Conservation (phyloP, 2,329 filamentous ascomycete genomes). For the Epichloe elymi region DNA sequence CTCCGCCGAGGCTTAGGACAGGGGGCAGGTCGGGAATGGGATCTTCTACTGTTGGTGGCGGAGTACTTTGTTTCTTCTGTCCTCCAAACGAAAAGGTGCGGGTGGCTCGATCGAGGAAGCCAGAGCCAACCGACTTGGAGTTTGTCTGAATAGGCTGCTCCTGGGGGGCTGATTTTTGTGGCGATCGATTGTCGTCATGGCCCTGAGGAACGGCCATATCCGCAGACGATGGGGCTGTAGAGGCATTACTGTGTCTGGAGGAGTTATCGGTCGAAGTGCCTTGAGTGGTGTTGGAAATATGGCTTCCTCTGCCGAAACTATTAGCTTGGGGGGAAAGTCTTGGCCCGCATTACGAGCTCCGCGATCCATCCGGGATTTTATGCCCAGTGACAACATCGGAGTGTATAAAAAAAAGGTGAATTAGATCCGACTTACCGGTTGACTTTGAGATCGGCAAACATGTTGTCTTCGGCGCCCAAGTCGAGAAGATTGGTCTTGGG, state of each 20-base stretch:
- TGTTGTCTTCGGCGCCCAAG: constrained; percentile 40
- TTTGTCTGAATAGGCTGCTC: constrained; percentile 25
- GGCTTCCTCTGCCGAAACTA: constrained; percentile 37
- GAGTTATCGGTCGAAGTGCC: constrained; percentile 46
- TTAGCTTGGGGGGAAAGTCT: constrained; percentile 16
- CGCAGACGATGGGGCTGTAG: constrained; percentile 47
- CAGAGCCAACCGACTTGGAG: constrained; percentile 34
- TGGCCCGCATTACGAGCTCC: neutral
- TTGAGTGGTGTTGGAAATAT: constrained; percentile 48
- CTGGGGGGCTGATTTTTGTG: constrained; percentile 24
- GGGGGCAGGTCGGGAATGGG: constrained; percentile 24
- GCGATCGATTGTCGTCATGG: constrained; percentile 16
- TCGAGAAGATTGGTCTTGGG: constrained; percentile 25
- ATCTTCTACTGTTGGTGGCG: constrained; percentile 17
- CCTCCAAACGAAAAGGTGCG: constrained; percentile 48
- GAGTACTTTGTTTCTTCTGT: constrained; percentile 33
- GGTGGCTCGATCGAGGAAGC: constrained; percentile 42
- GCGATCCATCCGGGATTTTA: constrained; percentile 4
- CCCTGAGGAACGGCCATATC: constrained; percentile 19
- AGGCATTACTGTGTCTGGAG: constrained; percentile 48
- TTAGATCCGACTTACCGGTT: constrained; percentile 34
- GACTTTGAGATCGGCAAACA: constrained; percentile 42
- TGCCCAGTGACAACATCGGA: neutral
- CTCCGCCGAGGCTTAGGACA: constrained; percentile 21
- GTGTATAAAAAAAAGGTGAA: neutral